Evolutionary conservation across 106 monocot genomes (phyloP).

Genomic region (Dioscorea dumetorum): DNA sequence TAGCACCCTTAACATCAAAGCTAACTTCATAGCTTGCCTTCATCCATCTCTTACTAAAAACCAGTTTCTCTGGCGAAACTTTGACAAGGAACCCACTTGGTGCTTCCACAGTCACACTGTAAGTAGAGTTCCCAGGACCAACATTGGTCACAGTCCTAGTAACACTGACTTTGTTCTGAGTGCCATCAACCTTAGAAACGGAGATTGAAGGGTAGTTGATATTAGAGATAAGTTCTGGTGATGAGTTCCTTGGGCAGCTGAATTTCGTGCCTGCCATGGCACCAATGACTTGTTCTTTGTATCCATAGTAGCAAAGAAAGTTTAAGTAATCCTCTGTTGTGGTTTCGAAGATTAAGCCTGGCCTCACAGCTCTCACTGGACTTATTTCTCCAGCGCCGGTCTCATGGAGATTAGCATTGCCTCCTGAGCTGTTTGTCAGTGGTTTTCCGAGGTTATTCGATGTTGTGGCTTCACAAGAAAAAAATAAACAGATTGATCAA

Average conservation of each 20-base stretch:
- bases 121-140: conserved; percentile 56
- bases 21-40: conserved; percentile 58
- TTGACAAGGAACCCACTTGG: conserved; percentile 45
- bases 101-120: conserved; percentile 40
- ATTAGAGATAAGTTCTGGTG: conserved; percentile 54
- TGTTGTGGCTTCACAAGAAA: conserved; percentile 34
- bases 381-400: conserved; percentile 88
- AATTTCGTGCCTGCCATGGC: conserved; percentile 51
- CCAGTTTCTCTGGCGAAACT: conserved; percentile 50
- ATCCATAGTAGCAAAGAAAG: conserved; percentile 88
- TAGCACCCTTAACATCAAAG: conserved; percentile 33
- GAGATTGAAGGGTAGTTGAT: conserved; percentile 92
- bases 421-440: conserved; percentile 40
- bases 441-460: conserved; percentile 46
- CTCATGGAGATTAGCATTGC: conserved; percentile 62
- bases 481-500: not conserved
- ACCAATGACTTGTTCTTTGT: conserved; percentile 54
- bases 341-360: conserved; percentile 82
- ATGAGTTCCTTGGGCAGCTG: conserved; percentile 42
- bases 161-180: conserved; percentile 18
- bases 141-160: conserved; percentile 64
- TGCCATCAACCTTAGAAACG: conserved; percentile 31
- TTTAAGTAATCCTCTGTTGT: conserved; percentile 54
- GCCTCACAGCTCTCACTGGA: conserved; percentile 70
- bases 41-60: conserved; percentile 34